Evolutionary conservation across 106 monocot genomes (phyloP).

Genomic region (Platanthera zijinensis): DNA sequence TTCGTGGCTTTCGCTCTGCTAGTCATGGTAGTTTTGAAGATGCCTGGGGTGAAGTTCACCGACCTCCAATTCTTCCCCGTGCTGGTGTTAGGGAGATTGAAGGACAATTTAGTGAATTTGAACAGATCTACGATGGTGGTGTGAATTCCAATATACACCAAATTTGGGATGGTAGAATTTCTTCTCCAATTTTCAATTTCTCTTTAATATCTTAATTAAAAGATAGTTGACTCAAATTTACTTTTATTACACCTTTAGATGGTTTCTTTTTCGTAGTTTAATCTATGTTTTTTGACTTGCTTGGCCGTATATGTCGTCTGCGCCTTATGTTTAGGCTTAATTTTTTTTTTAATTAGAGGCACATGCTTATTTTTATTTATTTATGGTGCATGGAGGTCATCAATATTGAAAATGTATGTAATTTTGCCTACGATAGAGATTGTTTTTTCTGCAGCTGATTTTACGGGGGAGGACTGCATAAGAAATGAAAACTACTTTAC

Average conservation of each 20-base stretch:
- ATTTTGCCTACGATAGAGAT: background rate
- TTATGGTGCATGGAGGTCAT: background rate
- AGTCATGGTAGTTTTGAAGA: slow-evolving; percentile 40
- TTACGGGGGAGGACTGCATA: background rate
- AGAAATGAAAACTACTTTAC: background rate
- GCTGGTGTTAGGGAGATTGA: slow-evolving; percentile 26
- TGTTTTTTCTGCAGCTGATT: background rate
- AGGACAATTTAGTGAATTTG: slow-evolving; percentile 34
- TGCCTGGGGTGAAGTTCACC: slow-evolving; percentile 52
- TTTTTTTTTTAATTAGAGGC: background rate
- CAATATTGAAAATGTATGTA: background rate
- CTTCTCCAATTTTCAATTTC: background rate
- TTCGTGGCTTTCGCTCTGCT: slow-evolving; percentile 35
- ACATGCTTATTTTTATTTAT: background rate
- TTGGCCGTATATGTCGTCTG: background rate
- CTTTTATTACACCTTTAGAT: background rate
- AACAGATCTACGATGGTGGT: slow-evolving; percentile 42
- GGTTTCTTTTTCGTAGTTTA: background rate
- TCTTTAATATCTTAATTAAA: background rate
- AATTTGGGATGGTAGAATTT: slow-evolving; percentile 42
- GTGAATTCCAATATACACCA: slow-evolving; percentile 24
- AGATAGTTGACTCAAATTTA: background rate
- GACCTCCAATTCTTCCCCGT: slow-evolving; percentile 23
- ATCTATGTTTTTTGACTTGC: background rate
- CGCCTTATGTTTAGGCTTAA: background rate